Evolutionary conservation across 352 stramenopile genomes (phyloP), one percentile per base, ranked within the genome.

Genomic region (Elongisporangium undulatum): DNA sequence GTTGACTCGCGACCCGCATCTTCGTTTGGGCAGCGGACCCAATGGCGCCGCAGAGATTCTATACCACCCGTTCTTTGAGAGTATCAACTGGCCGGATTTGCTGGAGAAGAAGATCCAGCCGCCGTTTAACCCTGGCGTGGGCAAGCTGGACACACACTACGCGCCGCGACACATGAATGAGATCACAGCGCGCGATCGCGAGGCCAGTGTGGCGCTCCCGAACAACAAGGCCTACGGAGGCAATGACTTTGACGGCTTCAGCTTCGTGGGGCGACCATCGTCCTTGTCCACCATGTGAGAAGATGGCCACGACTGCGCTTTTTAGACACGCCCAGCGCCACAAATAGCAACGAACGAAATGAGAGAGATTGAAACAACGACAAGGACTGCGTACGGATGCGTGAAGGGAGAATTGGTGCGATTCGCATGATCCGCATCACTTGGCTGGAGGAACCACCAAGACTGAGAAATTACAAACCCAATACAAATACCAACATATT

Each of bases 1-100:
- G 23, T 78, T 99, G 29, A 98, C 95, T 1, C 92, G 97, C 39
- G 96, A 99, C 69, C 97, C 97, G 20, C 94, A 82, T 38, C 79
- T 93, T 71, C 86, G 98, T 56, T 85, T 99, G 16, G 98, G 98
- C 26, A 98, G 87, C 67, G 97, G 96, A 8, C 82, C 88, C 0
- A 71, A 74, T 9, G 92, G 95, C 55, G 88, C 90, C 2, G 91
- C 97, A 58, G 85, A 95, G 62, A 84, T 98, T 56, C 77, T 97
- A 66, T 90, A 75, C 17, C 90, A 98, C 62, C 88, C 89, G 29
- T 98, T 97, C 74, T 98, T 98, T 53, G 80, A 96, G 58, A 76
- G 61, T 48, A 97, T 98, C 65, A 83, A 92, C 68, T 97, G 91
- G 92, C 89, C 82, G 7, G 85, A 94, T 52, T 67, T 96, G 60